A percentile compares a stretch with the other conserved stretches of the same genome.
phyloP scores from a whole-genome alignment of 2,329 filamentous ascomycete species.

The Endocalyx cinctus region DNA sequence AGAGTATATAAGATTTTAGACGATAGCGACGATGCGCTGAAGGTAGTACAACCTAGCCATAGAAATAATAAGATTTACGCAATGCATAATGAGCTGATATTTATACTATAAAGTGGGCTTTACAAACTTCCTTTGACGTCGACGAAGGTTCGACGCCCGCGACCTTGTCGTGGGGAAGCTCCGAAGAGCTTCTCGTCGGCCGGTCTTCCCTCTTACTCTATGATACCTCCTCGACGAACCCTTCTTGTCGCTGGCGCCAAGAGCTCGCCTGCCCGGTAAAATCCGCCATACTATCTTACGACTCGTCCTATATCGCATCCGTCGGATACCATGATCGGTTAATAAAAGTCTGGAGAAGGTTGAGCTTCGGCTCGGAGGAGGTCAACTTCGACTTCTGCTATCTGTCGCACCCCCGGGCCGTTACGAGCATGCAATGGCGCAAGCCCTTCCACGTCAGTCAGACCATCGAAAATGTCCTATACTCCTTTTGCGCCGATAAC shows the following conservation, averaged over 20 bases:
- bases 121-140: constrained; percentile 57
- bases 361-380: constrained; percentile 78
- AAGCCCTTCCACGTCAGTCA: constrained; percentile 73
- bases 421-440: constrained; percentile 86
- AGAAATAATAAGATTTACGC: constrained; percentile 3
- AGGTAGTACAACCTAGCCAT: constrained; percentile 47
- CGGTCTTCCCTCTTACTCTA: constrained; percentile 68
- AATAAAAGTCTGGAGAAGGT: constrained; percentile 87
- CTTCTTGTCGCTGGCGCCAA: constrained; percentile 67
- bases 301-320: constrained; percentile 82
- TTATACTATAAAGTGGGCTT: constrained; percentile 61
- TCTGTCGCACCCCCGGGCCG: constrained; percentile 72
- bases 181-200: constrained; percentile 79
- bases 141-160: constrained; percentile 43
- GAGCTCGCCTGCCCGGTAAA: constrained; percentile 67
- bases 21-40: constrained; percentile 64
- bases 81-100: too few species aligned
- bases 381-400: constrained; percentile 88
- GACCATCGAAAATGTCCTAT: constrained; percentile 79
- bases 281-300: constrained; percentile 75
- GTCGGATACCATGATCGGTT: constrained; percentile 73
- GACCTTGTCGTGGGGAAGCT: constrained; percentile 77
- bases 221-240: constrained; percentile 39
- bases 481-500: constrained; percentile 81
- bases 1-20: constrained; percentile 76